These are phyloP conservation scores for Pachysandra terminalis DNA, from an alignment of 164 flowering plant species.

Conservation along the genomic window DNA sequence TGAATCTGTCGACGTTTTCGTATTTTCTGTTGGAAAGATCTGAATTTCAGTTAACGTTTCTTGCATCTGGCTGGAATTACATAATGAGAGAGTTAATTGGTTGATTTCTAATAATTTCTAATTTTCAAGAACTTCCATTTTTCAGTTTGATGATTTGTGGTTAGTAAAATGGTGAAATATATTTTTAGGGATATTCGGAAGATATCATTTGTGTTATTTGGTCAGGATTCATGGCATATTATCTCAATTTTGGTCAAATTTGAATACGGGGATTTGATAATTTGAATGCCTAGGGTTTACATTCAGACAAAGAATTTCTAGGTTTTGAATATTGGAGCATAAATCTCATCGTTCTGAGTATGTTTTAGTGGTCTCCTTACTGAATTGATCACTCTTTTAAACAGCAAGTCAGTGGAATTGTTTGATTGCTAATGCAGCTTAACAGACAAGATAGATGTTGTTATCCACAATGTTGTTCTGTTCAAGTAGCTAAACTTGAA, in stretches of 20 bases:
- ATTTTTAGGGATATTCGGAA: not conserved
- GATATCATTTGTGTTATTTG: not conserved
- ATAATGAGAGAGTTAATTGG: not conserved
- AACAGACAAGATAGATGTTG: not conserved
- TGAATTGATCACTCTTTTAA: no score
- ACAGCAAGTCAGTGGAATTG: not conserved
- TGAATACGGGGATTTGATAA: not conserved
- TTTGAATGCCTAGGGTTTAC: not conserved
- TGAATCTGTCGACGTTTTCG: not conserved
- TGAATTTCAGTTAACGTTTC: not conserved
- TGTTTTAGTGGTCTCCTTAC: not conserved
- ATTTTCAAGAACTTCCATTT: not conserved
- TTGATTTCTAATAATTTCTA: no score
- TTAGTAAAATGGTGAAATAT: not conserved
- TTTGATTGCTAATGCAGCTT: not conserved
- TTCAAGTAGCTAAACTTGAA: not conserved
- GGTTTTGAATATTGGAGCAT: not conserved
- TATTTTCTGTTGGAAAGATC: not conserved
- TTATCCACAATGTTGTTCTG: not conserved
- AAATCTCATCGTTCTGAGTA: not conserved
- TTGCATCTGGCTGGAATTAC: not conserved
- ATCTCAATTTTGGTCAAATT: not conserved
- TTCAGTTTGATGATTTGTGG: not conserved
- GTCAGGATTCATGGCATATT: not conserved
- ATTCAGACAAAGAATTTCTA: not conserved